phyloP scores from a whole-genome alignment of 2,329 filamentous ascomycete species.

The Keithomyces neogunnii region DNA sequence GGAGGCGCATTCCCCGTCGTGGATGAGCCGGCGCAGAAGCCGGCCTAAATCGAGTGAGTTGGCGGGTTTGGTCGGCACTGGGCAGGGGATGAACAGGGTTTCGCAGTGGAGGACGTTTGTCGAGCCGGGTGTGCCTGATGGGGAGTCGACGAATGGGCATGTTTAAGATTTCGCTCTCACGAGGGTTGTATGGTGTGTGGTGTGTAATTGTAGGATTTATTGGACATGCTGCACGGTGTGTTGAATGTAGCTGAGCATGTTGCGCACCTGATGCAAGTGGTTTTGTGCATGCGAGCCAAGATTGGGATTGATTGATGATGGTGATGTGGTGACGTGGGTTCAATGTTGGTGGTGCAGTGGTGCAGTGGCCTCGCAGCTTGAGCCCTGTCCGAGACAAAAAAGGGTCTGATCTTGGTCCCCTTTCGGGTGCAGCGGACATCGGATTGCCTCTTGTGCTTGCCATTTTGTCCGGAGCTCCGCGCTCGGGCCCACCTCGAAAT shows the following conservation, averaged over 20 bases:
- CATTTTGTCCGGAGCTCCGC: neutral
- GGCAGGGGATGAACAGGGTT: constrained; percentile 37
- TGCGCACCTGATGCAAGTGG: too few relatives aligned
- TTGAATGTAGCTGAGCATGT: neutral
- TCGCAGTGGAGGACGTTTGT: constrained; percentile 41
- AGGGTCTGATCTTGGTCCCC: neutral
- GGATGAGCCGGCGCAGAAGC: constrained; percentile 18
- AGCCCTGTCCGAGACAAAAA: too few relatives aligned
- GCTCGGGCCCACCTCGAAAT: too few relatives aligned
- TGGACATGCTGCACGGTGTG: neutral
- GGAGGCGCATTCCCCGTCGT: constrained; percentile 17
- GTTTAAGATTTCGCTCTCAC: constrained; percentile 1
- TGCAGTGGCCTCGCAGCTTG: too few relatives aligned
- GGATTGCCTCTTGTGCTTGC: neutral
- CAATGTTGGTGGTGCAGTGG: too few relatives aligned
- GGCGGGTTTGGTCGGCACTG: constrained; percentile 37
- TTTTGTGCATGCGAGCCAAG: too few relatives aligned
- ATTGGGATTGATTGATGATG: too few relatives aligned
- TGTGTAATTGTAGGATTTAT: neutral
- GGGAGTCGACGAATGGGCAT: constrained; percentile 13
- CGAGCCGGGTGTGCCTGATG: constrained; percentile 31
- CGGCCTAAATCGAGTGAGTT: constrained; percentile 32
- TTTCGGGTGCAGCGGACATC: neutral
- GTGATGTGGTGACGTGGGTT: too few relatives aligned
- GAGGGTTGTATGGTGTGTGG: neutral